phyloP scores from a whole-genome alignment of 805 yeast genomes.

The Ogataea dorogensis region DNA sequence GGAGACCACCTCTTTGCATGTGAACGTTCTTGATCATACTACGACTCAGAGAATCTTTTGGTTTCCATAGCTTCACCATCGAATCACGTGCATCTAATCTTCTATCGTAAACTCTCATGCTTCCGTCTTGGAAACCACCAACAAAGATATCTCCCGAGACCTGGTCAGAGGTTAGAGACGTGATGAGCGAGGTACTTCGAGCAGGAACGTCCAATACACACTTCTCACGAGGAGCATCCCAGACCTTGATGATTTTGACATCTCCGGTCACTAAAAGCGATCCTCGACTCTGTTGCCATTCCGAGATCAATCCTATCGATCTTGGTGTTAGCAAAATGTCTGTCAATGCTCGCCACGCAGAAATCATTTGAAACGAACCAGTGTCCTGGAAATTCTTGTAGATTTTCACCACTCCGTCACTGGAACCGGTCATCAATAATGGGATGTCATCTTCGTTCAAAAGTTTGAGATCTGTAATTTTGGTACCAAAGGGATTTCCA shows the following conservation, averaged over 20 bases:
- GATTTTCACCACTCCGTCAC: slow-evolving; percentile 90
- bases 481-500: slow-evolving; percentile 83
- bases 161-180: slow-evolving; percentile 90
- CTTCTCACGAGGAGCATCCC: slow-evolving; percentile 96
- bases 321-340: slow-evolving; percentile 79
- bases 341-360: slow-evolving; percentile 92
- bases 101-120: slow-evolving; percentile 86
- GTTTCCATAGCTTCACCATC: slow-evolving; percentile 79
- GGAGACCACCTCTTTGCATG: slow-evolving; percentile 94
- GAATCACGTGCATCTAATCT: slow-evolving; percentile 81
- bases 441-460: slow-evolving; percentile 93
- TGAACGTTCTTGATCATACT: slow-evolving; percentile 66
- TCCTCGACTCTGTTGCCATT: slow-evolving; percentile 97
- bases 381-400: slow-evolving; percentile 70
- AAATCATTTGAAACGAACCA: slow-evolving; percentile 57
- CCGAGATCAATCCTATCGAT: slow-evolving; percentile 80
- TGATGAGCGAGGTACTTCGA: slow-evolving; percentile 82
- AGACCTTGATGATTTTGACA: slow-evolving; percentile 82
- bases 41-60: slow-evolving; percentile 28
- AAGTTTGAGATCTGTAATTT: slow-evolving; percentile 80
- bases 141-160: slow-evolving; percentile 88
- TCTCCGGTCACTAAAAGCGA: slow-evolving; percentile 91
- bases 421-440: slow-evolving; percentile 79
- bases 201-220: slow-evolving; percentile 89
- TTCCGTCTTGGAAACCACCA: slow-evolving; percentile 91